phyloP scores from a whole-genome alignment of 2,329 filamentous ascomycete genomes.

The Immersiporthe knoxdaviesiana region DNA sequence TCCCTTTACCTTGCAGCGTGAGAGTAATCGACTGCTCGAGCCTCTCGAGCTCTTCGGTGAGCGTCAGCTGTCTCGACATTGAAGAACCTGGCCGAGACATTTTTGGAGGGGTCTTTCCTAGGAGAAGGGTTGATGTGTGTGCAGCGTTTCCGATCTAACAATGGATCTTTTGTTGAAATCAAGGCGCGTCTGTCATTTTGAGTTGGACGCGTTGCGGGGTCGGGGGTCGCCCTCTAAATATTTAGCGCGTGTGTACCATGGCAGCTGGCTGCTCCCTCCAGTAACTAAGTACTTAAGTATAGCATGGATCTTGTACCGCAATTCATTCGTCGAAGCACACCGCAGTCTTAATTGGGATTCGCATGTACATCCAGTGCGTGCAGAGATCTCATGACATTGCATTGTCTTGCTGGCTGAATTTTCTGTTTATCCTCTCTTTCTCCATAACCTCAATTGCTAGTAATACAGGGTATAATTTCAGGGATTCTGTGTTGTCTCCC shows the following conservation, averaged over 20 bases:
- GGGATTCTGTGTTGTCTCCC: constrained; percentile 1
- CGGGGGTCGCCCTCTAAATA: background rate
- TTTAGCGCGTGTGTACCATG: background rate
- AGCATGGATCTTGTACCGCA: background rate
- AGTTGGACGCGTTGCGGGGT: background rate
- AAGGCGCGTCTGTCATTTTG: constrained; percentile 9
- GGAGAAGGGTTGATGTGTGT: constrained; percentile 19
- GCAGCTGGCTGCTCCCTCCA: background rate
- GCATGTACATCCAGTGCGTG: background rate
- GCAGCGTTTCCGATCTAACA: constrained; percentile 15
- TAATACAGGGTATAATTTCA: constrained; percentile 28
- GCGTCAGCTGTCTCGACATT: constrained; percentile 63
- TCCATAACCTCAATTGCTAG: background rate
- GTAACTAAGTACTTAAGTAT: background rate
- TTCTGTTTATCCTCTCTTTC: too few species aligned
- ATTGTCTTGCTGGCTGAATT: background rate
- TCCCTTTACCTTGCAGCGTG: constrained; percentile 77
- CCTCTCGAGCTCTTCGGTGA: constrained; percentile 94
- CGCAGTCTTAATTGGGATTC: background rate
- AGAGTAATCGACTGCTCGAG: constrained; percentile 96
- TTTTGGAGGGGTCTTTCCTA: constrained; percentile 13
- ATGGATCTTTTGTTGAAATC: constrained; percentile 2
- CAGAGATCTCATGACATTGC: background rate
- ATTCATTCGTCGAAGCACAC: background rate
- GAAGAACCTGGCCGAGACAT: constrained; percentile 57